A percentile compares a stretch with the other conserved stretches of the same genome.
Evolutionary conservation across 2,329 filamentous ascomycete species (phyloP).

Genomic region (Beauveria sp.): DNA sequence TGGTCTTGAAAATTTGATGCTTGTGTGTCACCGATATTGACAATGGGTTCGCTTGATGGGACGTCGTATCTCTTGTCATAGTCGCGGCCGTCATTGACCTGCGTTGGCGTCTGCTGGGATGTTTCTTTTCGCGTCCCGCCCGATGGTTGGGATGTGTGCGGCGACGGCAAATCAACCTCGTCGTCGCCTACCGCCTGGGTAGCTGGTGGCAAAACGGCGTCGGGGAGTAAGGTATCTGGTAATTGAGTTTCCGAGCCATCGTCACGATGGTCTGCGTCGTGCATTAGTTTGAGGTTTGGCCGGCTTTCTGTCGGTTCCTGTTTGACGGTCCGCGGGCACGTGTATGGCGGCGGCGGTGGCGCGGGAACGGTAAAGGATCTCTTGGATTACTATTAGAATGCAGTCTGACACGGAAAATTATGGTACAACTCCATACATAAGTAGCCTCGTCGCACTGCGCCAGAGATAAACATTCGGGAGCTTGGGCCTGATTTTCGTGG

Average conservation of each 20-base stretch:
- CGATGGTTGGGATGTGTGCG: background rate
- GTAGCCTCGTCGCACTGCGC: background rate
- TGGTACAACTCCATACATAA: background rate
- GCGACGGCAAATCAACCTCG: background rate
- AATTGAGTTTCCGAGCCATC: slow-evolving; percentile 1
- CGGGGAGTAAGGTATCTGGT: slow-evolving; percentile 13
- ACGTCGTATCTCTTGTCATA: slow-evolving; percentile 38
- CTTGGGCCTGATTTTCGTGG: background rate
- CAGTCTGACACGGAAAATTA: background rate
- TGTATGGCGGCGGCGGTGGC: background rate
- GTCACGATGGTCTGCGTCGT: background rate
- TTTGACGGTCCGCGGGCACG: background rate
- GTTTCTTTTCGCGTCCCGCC: slow-evolving; percentile 25
- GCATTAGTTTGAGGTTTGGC: background rate
- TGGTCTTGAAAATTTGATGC: slow-evolving; percentile 23
- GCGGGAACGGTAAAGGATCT: slow-evolving; percentile 2
- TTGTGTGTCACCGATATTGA: slow-evolving; percentile 18
- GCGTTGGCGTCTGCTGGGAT: slow-evolving; percentile 48
- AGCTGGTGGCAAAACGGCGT: background rate
- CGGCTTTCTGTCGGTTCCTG: background rate
- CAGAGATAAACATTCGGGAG: slow-evolving; percentile 1
- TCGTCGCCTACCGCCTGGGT: background rate
- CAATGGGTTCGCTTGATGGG: slow-evolving; percentile 21
- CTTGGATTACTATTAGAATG: background rate
- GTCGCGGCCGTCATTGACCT: slow-evolving; percentile 48